Base-by-base conservation (phyloP, 345 rosid species). In the Clausena lansium region DNA sequence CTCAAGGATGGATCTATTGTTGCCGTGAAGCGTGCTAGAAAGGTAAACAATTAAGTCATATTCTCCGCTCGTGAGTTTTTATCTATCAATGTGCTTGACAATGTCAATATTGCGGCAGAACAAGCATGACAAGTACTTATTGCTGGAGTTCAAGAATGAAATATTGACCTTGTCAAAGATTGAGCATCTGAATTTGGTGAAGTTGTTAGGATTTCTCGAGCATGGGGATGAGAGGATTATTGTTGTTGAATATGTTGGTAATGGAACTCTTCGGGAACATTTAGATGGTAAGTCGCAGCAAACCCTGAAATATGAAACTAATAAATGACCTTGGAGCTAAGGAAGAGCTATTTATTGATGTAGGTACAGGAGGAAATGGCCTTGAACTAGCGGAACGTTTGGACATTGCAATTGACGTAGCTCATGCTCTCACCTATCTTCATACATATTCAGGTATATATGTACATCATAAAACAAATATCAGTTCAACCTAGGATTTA, bases 401-500 rank as follows among this genome's bases (percentile, higher is more conserved):
- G 69, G 98, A 93, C 68, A 88, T 95, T 73, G 95, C 99, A 1
- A 91, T 91, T 67, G 99, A 95, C 88, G 92, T 95, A 20, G 97
- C 99, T 80, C 99, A 95, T 86, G 99, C 96, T 33, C 76, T 92
- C 63, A 86, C 99, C 70, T 95, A 93, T 83, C 93, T 95, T 33
- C 99, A 93, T 84, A 87, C 87, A 68, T 95, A 95, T 75, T 80
- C 98, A 64, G 99, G 98, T 92, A 81, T 30, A 24, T 19, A n/a
- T 30, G 28, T 19, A n/a, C 41, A 27, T 47, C 58, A 27, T 65
- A 35, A 27, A 45, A 17, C 28, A 13, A 22, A 28, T 15, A n/a
- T 61, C 25, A 9, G 4, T 64, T 63, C 59, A 54, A 33, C 45
- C 30, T 57, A 28, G 11, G 28, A 14, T 71, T 25, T 17, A 54